Conservation (phyloP, 768 basidiomycete genomes). For the Pholiota conissans region DNA sequence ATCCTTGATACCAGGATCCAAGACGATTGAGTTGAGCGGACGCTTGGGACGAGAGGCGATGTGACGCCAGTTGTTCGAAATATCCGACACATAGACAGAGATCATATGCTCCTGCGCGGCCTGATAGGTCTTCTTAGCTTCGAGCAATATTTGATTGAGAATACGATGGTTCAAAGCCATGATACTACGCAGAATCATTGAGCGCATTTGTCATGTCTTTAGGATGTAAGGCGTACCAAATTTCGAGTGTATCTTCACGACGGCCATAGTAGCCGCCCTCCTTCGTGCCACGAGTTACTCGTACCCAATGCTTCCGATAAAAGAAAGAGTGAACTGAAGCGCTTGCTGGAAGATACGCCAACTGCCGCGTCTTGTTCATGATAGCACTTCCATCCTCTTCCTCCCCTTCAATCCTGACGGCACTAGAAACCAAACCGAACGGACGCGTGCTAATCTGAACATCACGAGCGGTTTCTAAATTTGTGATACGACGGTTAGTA, state of each 20-base stretch:
- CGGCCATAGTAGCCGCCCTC: constrained; percentile 34
- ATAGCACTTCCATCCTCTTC: constrained; percentile 28
- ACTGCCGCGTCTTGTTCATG: constrained; percentile 26
- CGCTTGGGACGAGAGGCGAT: constrained; percentile 64
- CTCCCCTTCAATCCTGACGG: constrained; percentile 36
- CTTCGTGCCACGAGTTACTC: constrained; percentile 34
- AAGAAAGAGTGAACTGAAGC: constrained; percentile 41
- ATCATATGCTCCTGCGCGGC: constrained; percentile 53
- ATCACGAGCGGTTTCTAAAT: constrained; percentile 40
- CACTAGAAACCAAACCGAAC: constrained; percentile 34
- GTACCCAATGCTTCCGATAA: constrained; percentile 48
- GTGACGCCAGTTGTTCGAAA: constrained; percentile 52
- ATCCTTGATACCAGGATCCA: constrained; percentile 70
- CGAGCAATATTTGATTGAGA: constrained; percentile 52
- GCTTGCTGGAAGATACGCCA: constrained; percentile 45
- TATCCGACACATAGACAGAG: constrained; percentile 51
- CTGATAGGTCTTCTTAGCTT: constrained; percentile 52
- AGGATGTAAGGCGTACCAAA: constrained; percentile 36
- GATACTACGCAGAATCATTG: constrained; percentile 37
- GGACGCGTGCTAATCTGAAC: constrained; percentile 48
- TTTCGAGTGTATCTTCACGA: constrained; percentile 36
- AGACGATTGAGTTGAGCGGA: constrained; percentile 62
- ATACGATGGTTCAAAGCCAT: constrained; percentile 43
- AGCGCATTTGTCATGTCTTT: neutral
- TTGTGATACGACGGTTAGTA: constrained; percentile 18